Conservation (phyloP, 2,329 filamentous ascomycete species). For the Monilinia fructigena region DNA sequence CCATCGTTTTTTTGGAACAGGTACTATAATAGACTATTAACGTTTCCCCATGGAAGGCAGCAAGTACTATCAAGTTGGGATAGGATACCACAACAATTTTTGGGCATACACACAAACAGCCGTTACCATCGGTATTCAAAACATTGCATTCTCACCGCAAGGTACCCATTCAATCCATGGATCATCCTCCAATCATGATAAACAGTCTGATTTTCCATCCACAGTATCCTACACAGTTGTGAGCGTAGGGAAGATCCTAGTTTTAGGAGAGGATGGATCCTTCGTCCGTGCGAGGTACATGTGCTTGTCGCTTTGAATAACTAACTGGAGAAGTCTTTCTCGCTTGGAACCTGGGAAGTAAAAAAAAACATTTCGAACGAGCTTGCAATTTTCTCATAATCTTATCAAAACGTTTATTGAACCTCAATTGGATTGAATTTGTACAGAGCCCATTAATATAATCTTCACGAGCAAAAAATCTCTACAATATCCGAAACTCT, state of each 20-base stretch:
- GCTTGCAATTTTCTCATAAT: background rate
- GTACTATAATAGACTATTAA: background rate
- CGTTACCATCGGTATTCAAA: background rate
- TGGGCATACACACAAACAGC: too few relatives aligned
- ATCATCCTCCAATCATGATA: background rate
- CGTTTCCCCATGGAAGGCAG: background rate
- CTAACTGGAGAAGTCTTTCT: background rate
- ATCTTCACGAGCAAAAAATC: background rate
- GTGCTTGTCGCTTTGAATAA: background rate
- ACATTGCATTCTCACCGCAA: background rate
- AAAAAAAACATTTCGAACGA: background rate
- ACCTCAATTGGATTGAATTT: background rate
- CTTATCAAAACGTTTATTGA: background rate
- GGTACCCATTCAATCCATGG: background rate
- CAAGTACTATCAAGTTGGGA: too few relatives aligned
- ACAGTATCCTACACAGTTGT: background rate
- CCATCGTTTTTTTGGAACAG: background rate
- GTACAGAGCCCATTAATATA: too few relatives aligned
- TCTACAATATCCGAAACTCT: background rate
- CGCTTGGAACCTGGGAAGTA: too few relatives aligned
- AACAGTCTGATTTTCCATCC: background rate
- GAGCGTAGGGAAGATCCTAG: background rate
- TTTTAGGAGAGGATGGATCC: background rate
- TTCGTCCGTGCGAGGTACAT: background rate
- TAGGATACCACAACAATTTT: too few relatives aligned